phyloP scores from a whole-genome alignment of 192 early-diverging fungal species.

The Chytriomyces hyalinus region DNA sequence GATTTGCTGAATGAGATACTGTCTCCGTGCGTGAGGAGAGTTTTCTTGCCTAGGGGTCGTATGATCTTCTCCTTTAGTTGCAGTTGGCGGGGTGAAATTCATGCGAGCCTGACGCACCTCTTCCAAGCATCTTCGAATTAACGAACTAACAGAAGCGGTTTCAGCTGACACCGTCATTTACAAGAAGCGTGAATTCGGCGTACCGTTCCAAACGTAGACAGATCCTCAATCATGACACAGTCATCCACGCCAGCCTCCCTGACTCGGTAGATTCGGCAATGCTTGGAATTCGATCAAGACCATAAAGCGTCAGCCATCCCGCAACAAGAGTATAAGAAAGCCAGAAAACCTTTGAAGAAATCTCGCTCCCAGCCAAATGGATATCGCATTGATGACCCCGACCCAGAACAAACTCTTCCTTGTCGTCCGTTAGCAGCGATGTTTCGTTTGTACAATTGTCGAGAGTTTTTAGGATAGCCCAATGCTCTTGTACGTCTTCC shows the following conservation, averaged over 20 bases:
- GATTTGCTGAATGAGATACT: slow-evolving; percentile 21
- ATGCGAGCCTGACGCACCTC: neutral
- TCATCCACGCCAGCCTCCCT: neutral
- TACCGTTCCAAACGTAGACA: slow-evolving; percentile 18
- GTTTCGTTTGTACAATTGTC: neutral
- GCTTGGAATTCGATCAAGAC: neutral
- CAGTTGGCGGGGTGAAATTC: neutral
- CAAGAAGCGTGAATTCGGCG: neutral
- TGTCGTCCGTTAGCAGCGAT: neutral
- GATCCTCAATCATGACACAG: slow-evolving; percentile 30
- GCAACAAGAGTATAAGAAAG: neutral
- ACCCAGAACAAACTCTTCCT: neutral
- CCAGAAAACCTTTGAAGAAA: neutral
- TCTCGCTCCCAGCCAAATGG: neutral
- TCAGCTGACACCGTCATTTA: neutral
- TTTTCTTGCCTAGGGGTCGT: slow-evolving; percentile 25
- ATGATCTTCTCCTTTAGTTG: neutral
- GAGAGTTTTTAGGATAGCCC: neutral
- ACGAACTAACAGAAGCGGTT: slow-evolving; percentile 15
- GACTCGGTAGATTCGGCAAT: slow-evolving; percentile 18
- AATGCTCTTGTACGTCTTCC: too few species aligned
- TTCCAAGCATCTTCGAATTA: slow-evolving; percentile 23
- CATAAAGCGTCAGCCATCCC: neutral
- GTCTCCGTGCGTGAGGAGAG: slow-evolving; percentile 30
- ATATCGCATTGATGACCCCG: neutral